Percentiles rank a stretch among this genome's conserved stretches.
Evolutionary conservation across 2,329 filamentous ascomycete species (phyloP).

Genomic region (Drechslerella dactyloides): DNA sequence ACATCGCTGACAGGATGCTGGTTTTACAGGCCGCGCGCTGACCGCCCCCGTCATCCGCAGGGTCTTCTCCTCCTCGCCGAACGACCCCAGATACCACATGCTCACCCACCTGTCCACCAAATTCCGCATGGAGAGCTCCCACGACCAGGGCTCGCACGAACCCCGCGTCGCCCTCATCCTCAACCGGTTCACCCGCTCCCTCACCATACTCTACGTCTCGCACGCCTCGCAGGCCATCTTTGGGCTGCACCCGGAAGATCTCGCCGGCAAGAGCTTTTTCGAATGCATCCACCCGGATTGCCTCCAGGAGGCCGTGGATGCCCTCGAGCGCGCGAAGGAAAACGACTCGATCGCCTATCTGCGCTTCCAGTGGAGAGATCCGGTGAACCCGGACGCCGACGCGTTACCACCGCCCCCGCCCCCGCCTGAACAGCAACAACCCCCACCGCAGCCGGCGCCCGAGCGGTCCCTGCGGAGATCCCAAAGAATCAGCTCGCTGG

Average conservation of each 20-base stretch:
- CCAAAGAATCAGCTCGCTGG: slow-evolving; percentile 58
- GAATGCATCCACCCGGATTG: slow-evolving; percentile 82
- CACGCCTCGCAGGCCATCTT: slow-evolving; percentile 76
- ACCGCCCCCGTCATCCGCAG: slow-evolving; percentile 79
- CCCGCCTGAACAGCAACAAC: slow-evolving; percentile 56
- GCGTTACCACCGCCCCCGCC: slow-evolving; percentile 56
- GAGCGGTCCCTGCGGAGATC: slow-evolving; percentile 59
- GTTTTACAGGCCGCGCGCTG: slow-evolving; percentile 69
- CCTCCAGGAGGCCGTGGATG: slow-evolving; percentile 75
- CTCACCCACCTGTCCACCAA: slow-evolving; percentile 82
- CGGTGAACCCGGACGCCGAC: slow-evolving; percentile 56
- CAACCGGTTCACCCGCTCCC: slow-evolving; percentile 81
- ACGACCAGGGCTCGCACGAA: slow-evolving; percentile 69
- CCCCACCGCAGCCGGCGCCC: slow-evolving; percentile 56
- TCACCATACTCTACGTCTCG: slow-evolving; percentile 86
- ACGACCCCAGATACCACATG: slow-evolving; percentile 89
- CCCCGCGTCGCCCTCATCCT: slow-evolving; percentile 83
- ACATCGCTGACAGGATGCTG: slow-evolving; percentile 31
- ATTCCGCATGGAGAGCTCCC: slow-evolving; percentile 66
- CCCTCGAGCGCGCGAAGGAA: slow-evolving; percentile 82
- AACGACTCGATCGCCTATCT: slow-evolving; percentile 91
- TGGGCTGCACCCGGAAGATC: slow-evolving; percentile 71
- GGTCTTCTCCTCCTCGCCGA: slow-evolving; percentile 79
- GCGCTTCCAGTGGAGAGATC: slow-evolving; percentile 82
- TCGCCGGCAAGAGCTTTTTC: slow-evolving; percentile 82